Percentiles rank a stretch among this genome's conserved stretches.
These are phyloP conservation scores for Taxillus chinensis DNA, from an alignment of 164 flowering plant genomes.

Conservation along the genomic window DNA sequence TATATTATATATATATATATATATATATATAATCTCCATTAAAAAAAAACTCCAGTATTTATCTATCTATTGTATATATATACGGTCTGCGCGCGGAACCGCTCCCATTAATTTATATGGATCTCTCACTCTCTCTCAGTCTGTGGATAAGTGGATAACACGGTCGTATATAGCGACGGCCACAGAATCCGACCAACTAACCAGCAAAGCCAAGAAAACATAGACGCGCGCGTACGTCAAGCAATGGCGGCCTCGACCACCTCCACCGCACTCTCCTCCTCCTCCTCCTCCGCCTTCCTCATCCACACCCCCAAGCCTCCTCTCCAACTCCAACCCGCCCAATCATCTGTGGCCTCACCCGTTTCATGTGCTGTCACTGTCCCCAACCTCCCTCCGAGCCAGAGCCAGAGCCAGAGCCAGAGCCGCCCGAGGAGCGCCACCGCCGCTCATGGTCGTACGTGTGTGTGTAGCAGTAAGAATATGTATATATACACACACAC, in stretches of 20 bases:
- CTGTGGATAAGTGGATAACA: no score
- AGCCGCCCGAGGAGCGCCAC: constrained; percentile 27
- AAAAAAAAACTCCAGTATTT: no score
- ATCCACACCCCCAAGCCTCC: constrained; percentile 40
- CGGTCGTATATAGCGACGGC: no score
- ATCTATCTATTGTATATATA: no score
- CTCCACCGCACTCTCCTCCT: constrained; percentile 36
- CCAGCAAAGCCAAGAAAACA: no score
- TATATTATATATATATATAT: no score
- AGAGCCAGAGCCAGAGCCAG: constrained; percentile 14
- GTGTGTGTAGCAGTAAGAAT: no score
- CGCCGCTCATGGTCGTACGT: constrained; percentile 29
- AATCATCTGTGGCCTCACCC: constrained; percentile 10
- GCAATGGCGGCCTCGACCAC: constrained; percentile 38
- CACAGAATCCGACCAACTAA: no score
- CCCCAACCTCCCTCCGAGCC: constrained; percentile 45
- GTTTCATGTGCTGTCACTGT: constrained; percentile 40
- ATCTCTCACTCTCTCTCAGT: no score
- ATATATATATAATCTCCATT: no score
- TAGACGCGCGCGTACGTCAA: background rate
- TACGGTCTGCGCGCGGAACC: no score
- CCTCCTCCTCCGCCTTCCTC: constrained; percentile 46
- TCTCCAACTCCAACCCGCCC: constrained; percentile 28
- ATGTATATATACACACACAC: background rate
- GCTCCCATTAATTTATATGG: no score